Evolutionary conservation across 163 green algal genomes (phyloP), one percentile per base, ranked within the genome.

Genomic region (Chlamydomonas reinhardtii): DNA sequence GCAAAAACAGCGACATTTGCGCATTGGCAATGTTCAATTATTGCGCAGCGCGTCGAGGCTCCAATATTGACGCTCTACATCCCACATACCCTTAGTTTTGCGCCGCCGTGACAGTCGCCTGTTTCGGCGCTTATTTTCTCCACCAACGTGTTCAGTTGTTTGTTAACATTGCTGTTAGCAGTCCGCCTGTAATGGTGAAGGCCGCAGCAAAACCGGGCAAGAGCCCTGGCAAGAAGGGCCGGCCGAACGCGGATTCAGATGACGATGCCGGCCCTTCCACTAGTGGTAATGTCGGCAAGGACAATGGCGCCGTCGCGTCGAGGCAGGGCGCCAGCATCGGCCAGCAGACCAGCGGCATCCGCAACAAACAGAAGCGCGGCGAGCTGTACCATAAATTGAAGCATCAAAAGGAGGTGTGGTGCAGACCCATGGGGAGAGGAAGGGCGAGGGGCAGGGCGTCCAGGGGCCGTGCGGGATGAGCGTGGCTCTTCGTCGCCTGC

Each of bases 361-460:
- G 89, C 59, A 99, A 99, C 88, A 99, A 99, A 86, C 91, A 95
- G 20, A 93, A 95, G 0, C 90, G 96, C 34, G 90, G 91, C 17
- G 90, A 96, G 79, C 69, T 93, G 31, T 99, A 98, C 74, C 84
- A 85, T 9, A 96, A 98, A 84, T 92, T 99, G 3, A 97, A 96
- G 84, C 64, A 75, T 17, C 74, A 88, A 74, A 74, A 88, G 39
- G 73, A 83, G 74, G 65, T 68, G 35, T 20, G 37, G 3, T 20
- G 43, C 43, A 54, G 43, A 6, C 29, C 6, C 5, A 24, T 69
- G 16, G 70, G 14, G 48, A 20, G n/a, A 11, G 24, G 37, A 16
- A 56, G 52, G 35, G 39, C 39, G 72, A 62, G 69, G 35, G 19
- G 27, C 17, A 68, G 29, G 9, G 48, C 48, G 14, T 56, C 12